Percentiles rank a stretch among this genome's conserved stretches.
These are phyloP conservation scores for Saturnispora ahearnii DNA, from an alignment of 805 yeast species.

Conservation along the genomic window DNA sequence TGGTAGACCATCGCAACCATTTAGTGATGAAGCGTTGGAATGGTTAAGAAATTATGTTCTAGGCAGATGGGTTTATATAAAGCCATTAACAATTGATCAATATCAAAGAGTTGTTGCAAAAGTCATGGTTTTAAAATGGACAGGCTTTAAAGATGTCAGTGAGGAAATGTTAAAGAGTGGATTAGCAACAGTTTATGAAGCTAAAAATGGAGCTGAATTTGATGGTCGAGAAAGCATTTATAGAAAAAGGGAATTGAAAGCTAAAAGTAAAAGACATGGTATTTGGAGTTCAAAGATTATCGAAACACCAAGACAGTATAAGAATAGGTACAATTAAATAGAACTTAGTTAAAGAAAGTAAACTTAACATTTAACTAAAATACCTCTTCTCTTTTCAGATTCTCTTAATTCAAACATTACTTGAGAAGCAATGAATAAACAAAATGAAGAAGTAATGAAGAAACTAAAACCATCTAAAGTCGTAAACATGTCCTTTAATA, in stretches of 20 bases:
- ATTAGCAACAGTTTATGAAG: slow-evolving; percentile 81
- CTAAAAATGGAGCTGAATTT: slow-evolving; percentile 72
- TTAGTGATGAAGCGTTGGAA: slow-evolving; percentile 67
- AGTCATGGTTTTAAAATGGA: slow-evolving; percentile 50
- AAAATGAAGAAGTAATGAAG: slow-evolving; percentile 48
- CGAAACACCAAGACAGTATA: slow-evolving; percentile 76
- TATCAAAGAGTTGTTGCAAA: slow-evolving; percentile 82
- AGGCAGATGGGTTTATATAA: slow-evolving; percentile 61
- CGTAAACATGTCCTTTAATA: slow-evolving; percentile 61
- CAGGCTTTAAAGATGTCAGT: slow-evolving; percentile 73
- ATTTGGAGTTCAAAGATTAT: slow-evolving; percentile 49
- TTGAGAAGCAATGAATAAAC: slow-evolving; percentile 78
- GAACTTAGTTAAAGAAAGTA: not conserved
- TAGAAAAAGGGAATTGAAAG: slow-evolving; percentile 47
- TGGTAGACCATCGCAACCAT: slow-evolving; percentile 89
- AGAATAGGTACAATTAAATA: slow-evolving; percentile 32
- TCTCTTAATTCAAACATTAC: slow-evolving; percentile 93
- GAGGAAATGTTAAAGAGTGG: slow-evolving; percentile 81
- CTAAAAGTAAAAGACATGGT: slow-evolving; percentile 51
- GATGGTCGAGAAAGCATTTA: slow-evolving; percentile 65
- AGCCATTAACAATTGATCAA: slow-evolving; percentile 79
- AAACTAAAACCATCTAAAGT: slow-evolving; percentile 63
- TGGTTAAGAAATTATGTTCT: slow-evolving; percentile 66
- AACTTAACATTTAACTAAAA: slow-evolving; percentile 65
- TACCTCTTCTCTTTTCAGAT: slow-evolving; percentile 73